Evolutionary conservation across 192 early-diverging fungal genomes (phyloP).

Genomic region (Dimargaris cristalligena): DNA sequence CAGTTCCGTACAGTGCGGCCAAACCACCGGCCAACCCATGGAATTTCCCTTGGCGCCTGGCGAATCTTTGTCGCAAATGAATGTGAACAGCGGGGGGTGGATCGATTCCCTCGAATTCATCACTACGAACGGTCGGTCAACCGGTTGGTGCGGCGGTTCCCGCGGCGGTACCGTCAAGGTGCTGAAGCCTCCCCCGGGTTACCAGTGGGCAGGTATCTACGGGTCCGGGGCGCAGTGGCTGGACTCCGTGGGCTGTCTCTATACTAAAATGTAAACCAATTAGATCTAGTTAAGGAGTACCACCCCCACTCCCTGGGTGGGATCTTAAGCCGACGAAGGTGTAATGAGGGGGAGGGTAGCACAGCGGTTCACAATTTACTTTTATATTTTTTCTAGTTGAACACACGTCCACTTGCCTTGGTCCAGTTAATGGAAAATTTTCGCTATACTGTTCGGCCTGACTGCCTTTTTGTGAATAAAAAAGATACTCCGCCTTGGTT

Average conservation of each 20-base stretch:
- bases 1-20: conserved; percentile 22
- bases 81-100: conserved; percentile 36
- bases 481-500: no score
- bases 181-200: conserved; percentile 29
- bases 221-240: conserved; percentile 35
- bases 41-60: conserved; percentile 24
- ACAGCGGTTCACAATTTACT: no score
- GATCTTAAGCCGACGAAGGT: no score
- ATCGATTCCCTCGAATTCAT: conserved; percentile 43
- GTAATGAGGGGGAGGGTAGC: no score
- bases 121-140: conserved; percentile 27
- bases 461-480: no score
- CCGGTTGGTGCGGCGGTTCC: conserved; percentile 36
- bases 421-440: no score
- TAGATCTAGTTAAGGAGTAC: no score
- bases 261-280: conserved; percentile 11
- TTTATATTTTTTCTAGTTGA: no score
- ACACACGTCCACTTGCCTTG: no score
- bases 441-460: no score
- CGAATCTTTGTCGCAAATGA: conserved; percentile 29
- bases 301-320: no score
- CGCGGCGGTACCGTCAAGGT: conserved; percentile 25
- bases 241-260: conserved; percentile 34
- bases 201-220: conserved; percentile 34
- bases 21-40: conserved; percentile 18